Percentiles rank a stretch among this genome's conserved stretches.
These are phyloP conservation scores for Torulaspora quercuum DNA, from an alignment of 805 yeast species.

Conservation along the genomic window DNA sequence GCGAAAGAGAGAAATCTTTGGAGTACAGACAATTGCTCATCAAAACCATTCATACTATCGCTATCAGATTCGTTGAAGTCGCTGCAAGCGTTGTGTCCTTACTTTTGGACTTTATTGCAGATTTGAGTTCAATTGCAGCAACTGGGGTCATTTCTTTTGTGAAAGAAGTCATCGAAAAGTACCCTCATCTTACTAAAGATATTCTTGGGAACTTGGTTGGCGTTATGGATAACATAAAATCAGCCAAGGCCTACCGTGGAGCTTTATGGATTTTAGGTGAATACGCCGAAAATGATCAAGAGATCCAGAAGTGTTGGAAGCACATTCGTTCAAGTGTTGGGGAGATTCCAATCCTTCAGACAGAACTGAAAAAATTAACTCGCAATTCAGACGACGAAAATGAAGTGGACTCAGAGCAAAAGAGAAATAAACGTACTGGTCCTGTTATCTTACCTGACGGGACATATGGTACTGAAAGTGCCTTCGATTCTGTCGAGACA, in stretches of 20 bases:
- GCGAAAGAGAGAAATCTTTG: slow-evolving; percentile 71
- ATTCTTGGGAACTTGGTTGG: slow-evolving; percentile 61
- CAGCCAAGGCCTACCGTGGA: slow-evolving; percentile 90
- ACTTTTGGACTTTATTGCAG: slow-evolving; percentile 80
- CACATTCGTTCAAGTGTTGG: slow-evolving; percentile 80
- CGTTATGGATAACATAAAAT: slow-evolving; percentile 63
- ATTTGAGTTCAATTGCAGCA: slow-evolving; percentile 80
- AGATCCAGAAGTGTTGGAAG: slow-evolving; percentile 82
- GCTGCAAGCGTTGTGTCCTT: slow-evolving; percentile 89
- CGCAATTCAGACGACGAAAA: slow-evolving; percentile 37
- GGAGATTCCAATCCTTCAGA: slow-evolving; percentile 81
- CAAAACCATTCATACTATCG: slow-evolving; percentile 83
- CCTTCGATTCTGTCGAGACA: slow-evolving; percentile 79
- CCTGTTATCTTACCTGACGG: slow-evolving; percentile 97
- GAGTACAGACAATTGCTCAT: slow-evolving; percentile 89
- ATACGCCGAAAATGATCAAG: slow-evolving; percentile 65
- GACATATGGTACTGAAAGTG: slow-evolving; percentile 92
- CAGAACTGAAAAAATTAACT: slow-evolving; percentile 52
- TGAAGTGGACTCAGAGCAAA: slow-evolving; percentile 27
- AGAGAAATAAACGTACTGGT: slow-evolving; percentile 42
- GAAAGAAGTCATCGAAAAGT: slow-evolving; percentile 90
- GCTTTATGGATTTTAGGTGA: slow-evolving; percentile 97
- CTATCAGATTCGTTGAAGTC: slow-evolving; percentile 82
- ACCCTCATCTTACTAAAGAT: slow-evolving; percentile 68
- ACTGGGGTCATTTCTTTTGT: slow-evolving; percentile 86